Percentiles rank a stretch among this genome's conserved stretches.
These are phyloP conservation scores for Aspergillus sp. DNA, from an alignment of 2,329 filamentous ascomycete genomes.

Conservation along the genomic window DNA sequence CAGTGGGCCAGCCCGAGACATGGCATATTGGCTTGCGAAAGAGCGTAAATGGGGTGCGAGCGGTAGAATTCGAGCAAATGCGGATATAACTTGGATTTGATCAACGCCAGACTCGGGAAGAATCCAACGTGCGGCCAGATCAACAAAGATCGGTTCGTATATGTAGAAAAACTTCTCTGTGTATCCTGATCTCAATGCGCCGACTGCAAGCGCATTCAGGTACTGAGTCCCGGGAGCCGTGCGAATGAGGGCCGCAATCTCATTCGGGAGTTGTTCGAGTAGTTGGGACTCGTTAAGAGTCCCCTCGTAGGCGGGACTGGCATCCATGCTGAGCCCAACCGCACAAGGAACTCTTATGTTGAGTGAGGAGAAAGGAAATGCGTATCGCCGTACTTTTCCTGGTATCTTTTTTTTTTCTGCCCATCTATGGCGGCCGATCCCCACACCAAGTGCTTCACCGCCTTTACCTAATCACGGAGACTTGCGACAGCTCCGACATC, in stretches of 20 bases:
- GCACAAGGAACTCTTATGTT: slow-evolving; percentile 37
- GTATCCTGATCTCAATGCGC: slow-evolving; percentile 69
- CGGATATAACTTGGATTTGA: slow-evolving; percentile 60
- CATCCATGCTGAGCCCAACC: slow-evolving; percentile 44
- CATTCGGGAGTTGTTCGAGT: slow-evolving; percentile 67
- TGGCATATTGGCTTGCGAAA: slow-evolving; percentile 64
- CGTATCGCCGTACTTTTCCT: slow-evolving; percentile 33
- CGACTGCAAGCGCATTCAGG: slow-evolving; percentile 71
- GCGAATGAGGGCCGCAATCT: slow-evolving; percentile 70
- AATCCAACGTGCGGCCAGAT: slow-evolving; percentile 82
- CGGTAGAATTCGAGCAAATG: slow-evolving; percentile 79
- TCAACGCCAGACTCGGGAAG: slow-evolving; percentile 39
- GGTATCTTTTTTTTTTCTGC: slow-evolving; percentile 27
- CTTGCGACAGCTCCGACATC: slow-evolving; percentile 32
- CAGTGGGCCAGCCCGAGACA: slow-evolving; percentile 39
- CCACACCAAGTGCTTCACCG: slow-evolving; percentile 35
- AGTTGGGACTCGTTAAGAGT: slow-evolving; percentile 57
- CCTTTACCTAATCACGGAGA: slow-evolving; percentile 29
- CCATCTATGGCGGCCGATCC: slow-evolving; percentile 31
- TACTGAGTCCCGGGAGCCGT: slow-evolving; percentile 67
- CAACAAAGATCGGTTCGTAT: slow-evolving; percentile 76
- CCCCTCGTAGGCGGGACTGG: slow-evolving; percentile 50
- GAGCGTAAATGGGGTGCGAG: slow-evolving; percentile 79
- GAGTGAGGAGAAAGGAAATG: slow-evolving; percentile 32
- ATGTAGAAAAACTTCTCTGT: slow-evolving; percentile 75